A percentile compares a stretch with the other conserved stretches of the same genome.
Evolutionary conservation across 2,329 filamentous ascomycete species (phyloP).

Genomic region (Colletotrichum navitas): DNA sequence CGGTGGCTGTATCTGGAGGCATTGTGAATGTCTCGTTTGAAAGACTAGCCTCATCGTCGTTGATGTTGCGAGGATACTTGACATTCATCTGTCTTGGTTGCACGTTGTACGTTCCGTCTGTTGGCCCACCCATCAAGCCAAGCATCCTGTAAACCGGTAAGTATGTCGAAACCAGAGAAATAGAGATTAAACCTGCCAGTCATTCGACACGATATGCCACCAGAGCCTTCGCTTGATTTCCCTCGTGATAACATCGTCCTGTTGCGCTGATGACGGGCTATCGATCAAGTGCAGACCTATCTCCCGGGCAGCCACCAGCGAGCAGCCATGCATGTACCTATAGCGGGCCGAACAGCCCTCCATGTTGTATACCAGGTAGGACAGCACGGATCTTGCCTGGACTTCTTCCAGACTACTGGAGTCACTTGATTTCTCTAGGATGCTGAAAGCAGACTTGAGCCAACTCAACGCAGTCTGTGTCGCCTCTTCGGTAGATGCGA

Average conservation of each 20-base stretch:
- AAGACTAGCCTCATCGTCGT: slow-evolving; percentile 53
- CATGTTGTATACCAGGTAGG: slow-evolving; percentile 54
- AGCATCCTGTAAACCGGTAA: slow-evolving; percentile 49
- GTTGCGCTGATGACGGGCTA: slow-evolving; percentile 46
- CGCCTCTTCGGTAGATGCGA: slow-evolving; percentile 18
- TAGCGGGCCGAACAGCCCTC: slow-evolving; percentile 53
- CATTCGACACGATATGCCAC: slow-evolving; percentile 58
- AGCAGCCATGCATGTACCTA: slow-evolving; percentile 48
- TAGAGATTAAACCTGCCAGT: slow-evolving; percentile 52
- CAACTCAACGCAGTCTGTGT: slow-evolving; percentile 45
- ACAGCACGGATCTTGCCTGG: slow-evolving; percentile 54
- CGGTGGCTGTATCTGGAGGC: slow-evolving; percentile 50
- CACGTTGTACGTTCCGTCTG: slow-evolving; percentile 53
- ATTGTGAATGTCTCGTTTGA: slow-evolving; percentile 47
- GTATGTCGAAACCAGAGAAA: neutral
- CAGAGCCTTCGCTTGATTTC: slow-evolving; percentile 58
- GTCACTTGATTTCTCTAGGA: slow-evolving; percentile 50
- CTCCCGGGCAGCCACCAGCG: slow-evolving; percentile 45
- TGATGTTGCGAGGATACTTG: slow-evolving; percentile 53
- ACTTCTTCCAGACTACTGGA: slow-evolving; percentile 51
- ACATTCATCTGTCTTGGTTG: slow-evolving; percentile 56
- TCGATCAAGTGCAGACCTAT: slow-evolving; percentile 57
- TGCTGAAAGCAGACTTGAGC: slow-evolving; percentile 52
- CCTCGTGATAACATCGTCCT: slow-evolving; percentile 45
- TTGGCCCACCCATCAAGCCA: slow-evolving; percentile 51